Conservation (phyloP, 2,329 filamentous ascomycete species). For the Exophiala viscosa region DNA sequence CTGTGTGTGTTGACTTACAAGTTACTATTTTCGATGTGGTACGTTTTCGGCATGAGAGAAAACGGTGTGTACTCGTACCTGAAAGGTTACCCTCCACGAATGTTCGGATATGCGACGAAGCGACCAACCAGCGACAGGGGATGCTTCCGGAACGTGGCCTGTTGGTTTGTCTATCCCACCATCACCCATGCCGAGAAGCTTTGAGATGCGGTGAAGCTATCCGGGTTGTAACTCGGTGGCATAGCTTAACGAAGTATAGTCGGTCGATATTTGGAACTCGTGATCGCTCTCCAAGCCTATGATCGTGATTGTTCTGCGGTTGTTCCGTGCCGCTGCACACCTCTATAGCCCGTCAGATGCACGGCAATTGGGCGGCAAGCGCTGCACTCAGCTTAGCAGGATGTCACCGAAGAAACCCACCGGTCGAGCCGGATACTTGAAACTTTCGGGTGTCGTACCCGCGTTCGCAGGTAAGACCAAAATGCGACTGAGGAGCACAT, state of each 20-base stretch:
- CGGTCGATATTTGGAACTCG: slow-evolving; percentile 20
- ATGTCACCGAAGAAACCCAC: background rate
- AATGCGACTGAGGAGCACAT: too few relatives aligned
- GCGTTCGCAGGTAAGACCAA: too few relatives aligned
- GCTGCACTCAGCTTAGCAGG: background rate
- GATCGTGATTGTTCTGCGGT: slow-evolving; percentile 1
- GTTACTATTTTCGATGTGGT: background rate
- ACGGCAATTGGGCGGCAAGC: background rate
- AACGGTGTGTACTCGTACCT: background rate
- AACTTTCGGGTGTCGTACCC: background rate
- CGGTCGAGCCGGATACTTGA: background rate
- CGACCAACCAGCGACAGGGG: background rate
- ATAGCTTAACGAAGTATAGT: slow-evolving; percentile 1
- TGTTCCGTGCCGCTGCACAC: slow-evolving; percentile 2
- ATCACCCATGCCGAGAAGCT: background rate
- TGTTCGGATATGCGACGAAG: background rate
- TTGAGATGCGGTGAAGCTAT: background rate
- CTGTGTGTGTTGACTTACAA: background rate
- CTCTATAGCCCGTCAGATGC: slow-evolving; percentile 11
- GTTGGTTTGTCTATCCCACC: slow-evolving; percentile 1
- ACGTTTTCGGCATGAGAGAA: background rate
- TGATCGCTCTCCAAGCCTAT: slow-evolving; percentile 12
- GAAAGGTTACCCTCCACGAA: background rate
- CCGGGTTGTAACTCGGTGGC: background rate
- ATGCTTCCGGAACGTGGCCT: background rate